Evolutionary conservation across 192 early-diverging fungal genomes (phyloP), one percentile per base, ranked within the genome.

Genomic region (Podila horticola): DNA sequence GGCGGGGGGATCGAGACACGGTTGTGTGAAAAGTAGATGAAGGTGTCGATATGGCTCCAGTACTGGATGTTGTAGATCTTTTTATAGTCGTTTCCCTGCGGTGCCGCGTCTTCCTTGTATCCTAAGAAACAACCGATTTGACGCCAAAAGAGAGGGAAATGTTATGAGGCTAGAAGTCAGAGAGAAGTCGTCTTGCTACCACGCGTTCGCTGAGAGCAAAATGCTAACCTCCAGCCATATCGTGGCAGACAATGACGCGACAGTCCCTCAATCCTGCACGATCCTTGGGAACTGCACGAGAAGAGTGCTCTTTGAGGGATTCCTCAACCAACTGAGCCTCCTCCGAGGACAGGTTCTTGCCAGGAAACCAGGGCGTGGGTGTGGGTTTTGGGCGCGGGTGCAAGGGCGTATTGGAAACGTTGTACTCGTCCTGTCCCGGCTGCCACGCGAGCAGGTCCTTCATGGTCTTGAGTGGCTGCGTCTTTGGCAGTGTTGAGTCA

Each of bases 1-100:
- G 79, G 74, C 4, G 92, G 92, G 0, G 92, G 92, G 26, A 93
- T 87, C 9, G 90, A 58, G 20, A 90, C 69, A 8, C 89, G 84
- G 26, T 75, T 34, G 68, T 93, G 92, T 0, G 84, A 86, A 73
- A 93, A 93, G 72, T 88, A 92, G 34, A 90, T 87, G 69, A 93
- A 93, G 10, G 77, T 86, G 64, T 92, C 91, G 24, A 92, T 73
- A 67, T 85, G 86, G 41, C 83, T 82, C 88, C 87, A 92, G 71
- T 92, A 90, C 61, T 91, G 90, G 58, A 88, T 63, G 20, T 69
- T 82, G 62, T 92, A 93, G 13, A 84, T 73, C 4, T 34, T 72
- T 30, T 76, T 63, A 71, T 83, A 82, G 58, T 79, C 64, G 57
- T 85, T 84, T 22, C 87, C 87, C 55, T 90, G 89, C 0, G 84